Percentiles rank a stretch among this genome's conserved stretches.
Evolutionary conservation across 352 stramenopile genomes (phyloP).

Genomic region (Phytophthora aleatoria): DNA sequence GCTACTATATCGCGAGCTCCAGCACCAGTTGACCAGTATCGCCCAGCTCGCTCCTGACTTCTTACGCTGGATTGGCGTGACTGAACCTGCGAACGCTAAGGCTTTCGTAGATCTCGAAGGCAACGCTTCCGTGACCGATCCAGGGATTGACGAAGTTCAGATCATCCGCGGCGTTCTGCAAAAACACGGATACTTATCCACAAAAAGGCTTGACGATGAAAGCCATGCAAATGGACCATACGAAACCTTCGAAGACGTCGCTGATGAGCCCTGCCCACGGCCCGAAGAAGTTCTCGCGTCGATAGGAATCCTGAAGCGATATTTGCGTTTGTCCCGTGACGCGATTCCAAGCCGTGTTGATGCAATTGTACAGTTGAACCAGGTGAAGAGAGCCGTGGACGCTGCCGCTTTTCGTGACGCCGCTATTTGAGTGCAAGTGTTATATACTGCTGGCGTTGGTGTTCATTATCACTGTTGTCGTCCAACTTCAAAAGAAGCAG

Average conservation of each 20-base stretch:
- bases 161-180: conserved; percentile 85
- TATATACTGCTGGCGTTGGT: conserved; percentile 17
- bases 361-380: conserved; percentile 75
- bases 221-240: conserved; percentile 50
- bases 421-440: conserved; percentile 25
- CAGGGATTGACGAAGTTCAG: conserved; percentile 80
- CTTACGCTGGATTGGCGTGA: conserved; percentile 71
- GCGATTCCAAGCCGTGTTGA: conserved; percentile 57
- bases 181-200: conserved; percentile 78
- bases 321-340: conserved; percentile 67
- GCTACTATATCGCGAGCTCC: conserved; percentile 62
- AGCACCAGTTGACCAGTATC: conserved; percentile 65
- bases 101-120: conserved; percentile 75
- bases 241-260: conserved; percentile 56
- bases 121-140: conserved; percentile 76
- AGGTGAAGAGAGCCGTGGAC: conserved; percentile 61
- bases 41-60: conserved; percentile 69
- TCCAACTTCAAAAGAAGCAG: background rate
- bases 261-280: conserved; percentile 55
- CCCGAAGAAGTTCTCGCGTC: conserved; percentile 61
- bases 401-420: conserved; percentile 33
- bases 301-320: conserved; percentile 74
- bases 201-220: conserved; percentile 65
- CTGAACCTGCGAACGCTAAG: conserved; percentile 58
- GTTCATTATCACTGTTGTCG: conserved; percentile 15